These are phyloP conservation scores for Apiotrichum veenhuisii DNA, from an alignment of 1,284 basidiomycete genomes.

Conservation along the genomic window DNA sequence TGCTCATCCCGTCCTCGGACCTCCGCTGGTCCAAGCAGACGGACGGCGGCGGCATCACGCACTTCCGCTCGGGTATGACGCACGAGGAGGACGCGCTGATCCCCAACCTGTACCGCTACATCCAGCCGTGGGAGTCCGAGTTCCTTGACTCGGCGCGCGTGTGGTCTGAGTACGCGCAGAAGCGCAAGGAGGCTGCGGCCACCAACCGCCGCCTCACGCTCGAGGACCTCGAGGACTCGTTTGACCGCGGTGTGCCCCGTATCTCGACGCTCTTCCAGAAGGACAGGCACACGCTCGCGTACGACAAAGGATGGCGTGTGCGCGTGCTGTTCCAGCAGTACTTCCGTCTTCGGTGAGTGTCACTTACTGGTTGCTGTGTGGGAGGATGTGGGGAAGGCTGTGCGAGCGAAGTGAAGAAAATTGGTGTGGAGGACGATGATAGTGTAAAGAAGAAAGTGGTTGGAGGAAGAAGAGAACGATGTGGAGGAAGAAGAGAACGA, in stretches of 20 bases:
- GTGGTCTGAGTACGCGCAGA: constrained; percentile 99
- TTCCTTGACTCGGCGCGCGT: constrained; percentile 97
- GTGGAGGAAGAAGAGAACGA: no score
- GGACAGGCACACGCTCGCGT: constrained; percentile 92
- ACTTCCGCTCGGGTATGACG: constrained; percentile 96
- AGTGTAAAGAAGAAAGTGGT: no score
- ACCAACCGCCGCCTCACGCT: constrained; percentile 93
- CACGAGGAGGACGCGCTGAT: constrained; percentile 93
- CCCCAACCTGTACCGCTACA: constrained; percentile 95
- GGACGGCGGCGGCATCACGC: constrained; percentile 85
- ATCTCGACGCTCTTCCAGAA: constrained; percentile 62
- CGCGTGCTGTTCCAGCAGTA: constrained; percentile 98
- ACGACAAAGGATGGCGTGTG: constrained; percentile 94
- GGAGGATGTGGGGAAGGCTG: no score
- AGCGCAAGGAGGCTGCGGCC: constrained; percentile 96
- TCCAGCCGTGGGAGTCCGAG: constrained; percentile 98
- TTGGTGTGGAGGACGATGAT: no score
- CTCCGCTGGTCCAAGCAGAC: constrained; percentile 98
- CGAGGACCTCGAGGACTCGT: constrained; percentile 96
- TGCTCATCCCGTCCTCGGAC: constrained; percentile 95
- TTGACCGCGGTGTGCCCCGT: constrained; percentile 89
- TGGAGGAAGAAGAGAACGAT: no score
- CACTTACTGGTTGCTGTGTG: no score
- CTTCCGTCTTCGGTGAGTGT: constrained; percentile 58
- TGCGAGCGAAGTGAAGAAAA: no score